These are phyloP conservation scores for Pythium plurisporium DNA, from an alignment of 352 stramenopile genomes.

Conservation along the genomic window DNA sequence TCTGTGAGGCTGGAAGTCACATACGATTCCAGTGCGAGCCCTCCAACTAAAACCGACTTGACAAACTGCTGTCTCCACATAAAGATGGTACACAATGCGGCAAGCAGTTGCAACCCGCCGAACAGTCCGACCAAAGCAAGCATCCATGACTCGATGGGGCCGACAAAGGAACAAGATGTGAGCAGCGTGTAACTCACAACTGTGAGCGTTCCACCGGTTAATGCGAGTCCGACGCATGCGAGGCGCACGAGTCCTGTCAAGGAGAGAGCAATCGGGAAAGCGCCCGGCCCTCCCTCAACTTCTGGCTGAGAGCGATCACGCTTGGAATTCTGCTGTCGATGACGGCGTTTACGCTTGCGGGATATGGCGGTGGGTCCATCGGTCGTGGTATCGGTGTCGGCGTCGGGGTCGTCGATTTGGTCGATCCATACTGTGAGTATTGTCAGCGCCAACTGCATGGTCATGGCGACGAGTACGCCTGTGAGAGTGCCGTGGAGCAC, in stretches of 20 bases:
- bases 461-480: not conserved
- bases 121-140: conserved; percentile 26
- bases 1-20: conserved; percentile 9
- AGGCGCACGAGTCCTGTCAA: conserved; percentile 13
- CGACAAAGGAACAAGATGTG: conserved; percentile 21
- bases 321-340: not conserved
- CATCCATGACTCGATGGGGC: conserved; percentile 24
- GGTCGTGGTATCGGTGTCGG: not conserved
- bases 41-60: conserved; percentile 7
- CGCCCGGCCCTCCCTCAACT: no score
- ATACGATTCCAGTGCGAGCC: conserved; percentile 17
- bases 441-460: conserved; percentile 8
- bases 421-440: conserved; percentile 6
- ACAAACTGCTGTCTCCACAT: conserved; percentile 2
- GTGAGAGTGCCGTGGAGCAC: conserved; percentile 3
- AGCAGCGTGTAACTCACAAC: conserved; percentile 8
- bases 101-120: conserved; percentile 7
- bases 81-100: not conserved
- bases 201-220: not conserved
- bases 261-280: not conserved
- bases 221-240: conserved; percentile 22
- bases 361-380: not conserved
- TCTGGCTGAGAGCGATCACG: not conserved
- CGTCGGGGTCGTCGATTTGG: conserved; percentile 1
- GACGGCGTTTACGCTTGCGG: conserved; percentile 7